Percentiles rank a stretch among this genome's conserved stretches.
Evolutionary conservation across 352 stramenopile genomes (phyloP).

Genomic region (Pythium oligandrum): DNA sequence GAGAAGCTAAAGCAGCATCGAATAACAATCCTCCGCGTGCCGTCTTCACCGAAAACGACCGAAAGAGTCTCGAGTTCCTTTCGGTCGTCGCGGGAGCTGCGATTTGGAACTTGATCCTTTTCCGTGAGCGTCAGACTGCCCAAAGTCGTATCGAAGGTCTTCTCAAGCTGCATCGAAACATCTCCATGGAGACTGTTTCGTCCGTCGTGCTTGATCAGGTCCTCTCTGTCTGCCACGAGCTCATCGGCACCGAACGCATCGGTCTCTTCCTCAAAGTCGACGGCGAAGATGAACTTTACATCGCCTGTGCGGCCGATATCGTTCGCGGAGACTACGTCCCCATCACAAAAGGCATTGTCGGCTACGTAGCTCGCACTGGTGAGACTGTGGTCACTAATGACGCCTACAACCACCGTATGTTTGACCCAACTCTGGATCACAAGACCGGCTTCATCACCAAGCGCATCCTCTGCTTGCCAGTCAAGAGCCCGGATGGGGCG

Average conservation of each 20-base stretch:
- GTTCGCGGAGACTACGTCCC: constrained; percentile 63
- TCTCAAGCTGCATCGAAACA: constrained; percentile 65
- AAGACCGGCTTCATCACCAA: constrained; percentile 61
- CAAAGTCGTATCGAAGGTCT: constrained; percentile 68
- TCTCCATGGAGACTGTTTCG: constrained; percentile 62
- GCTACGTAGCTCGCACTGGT: constrained; percentile 55
- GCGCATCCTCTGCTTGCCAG: constrained; percentile 56
- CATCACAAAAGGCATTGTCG: constrained; percentile 64
- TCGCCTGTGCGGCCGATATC: constrained; percentile 52
- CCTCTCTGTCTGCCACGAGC: constrained; percentile 65
- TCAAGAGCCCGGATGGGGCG: constrained; percentile 45
- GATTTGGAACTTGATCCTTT: constrained; percentile 66
- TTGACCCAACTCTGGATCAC: constrained; percentile 61
- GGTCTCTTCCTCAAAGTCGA: constrained; percentile 68
- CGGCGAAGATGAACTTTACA: constrained; percentile 64
- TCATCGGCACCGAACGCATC: constrained; percentile 60
- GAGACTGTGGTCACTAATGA: constrained; percentile 70
- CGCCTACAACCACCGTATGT: constrained; percentile 53
- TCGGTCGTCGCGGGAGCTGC: constrained; percentile 48
- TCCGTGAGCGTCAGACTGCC: constrained; percentile 53
- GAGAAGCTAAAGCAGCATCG: too few species aligned
- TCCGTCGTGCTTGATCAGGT: constrained; percentile 56
- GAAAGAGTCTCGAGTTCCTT: constrained; percentile 49
- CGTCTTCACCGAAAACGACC: constrained; percentile 39
- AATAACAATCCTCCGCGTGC: too few species aligned